Evolutionary conservation across 495 filamentous ascomycete species (phyloP).

Genomic region (Amphirosellinia nigrospora): DNA sequence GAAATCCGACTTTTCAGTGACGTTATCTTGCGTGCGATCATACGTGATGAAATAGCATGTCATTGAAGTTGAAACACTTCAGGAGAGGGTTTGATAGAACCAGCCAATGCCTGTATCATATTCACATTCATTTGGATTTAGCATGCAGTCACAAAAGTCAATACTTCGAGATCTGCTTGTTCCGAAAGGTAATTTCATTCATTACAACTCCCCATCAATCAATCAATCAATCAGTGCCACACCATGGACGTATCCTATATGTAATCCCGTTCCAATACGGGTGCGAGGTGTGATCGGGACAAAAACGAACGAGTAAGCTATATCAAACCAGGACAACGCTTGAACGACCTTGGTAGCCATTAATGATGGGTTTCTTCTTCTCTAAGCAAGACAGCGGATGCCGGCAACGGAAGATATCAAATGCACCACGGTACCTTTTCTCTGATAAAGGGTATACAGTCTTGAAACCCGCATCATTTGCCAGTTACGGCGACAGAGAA

Average conservation of each 20-base stretch:
- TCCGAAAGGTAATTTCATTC: conserved; percentile 1
- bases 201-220: conserved; percentile 9
- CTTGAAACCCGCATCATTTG: background rate
- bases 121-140: background rate
- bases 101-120: background rate
- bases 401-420: conserved; percentile 2
- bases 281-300: background rate
- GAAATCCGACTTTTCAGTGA: background rate
- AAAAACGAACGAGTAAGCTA: conserved; percentile 24
- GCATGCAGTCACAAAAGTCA: background rate
- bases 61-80: background rate
- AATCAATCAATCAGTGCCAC: background rate
- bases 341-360: conserved; percentile 3
- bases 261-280: conserved; percentile 10
- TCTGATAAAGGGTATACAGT: background rate
- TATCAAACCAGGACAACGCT: conserved; percentile 15
- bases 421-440: background rate
- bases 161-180: background rate
- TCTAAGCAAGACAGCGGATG: conserved; percentile 2
- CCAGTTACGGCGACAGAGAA: conserved; percentile 7
- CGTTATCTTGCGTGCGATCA: background rate
- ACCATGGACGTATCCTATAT: conserved; percentile 14
- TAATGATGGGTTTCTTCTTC: conserved; percentile 4
- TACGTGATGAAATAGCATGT: background rate
- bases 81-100: background rate